Conservation (phyloP, 148 eudicot genomes). For the Diospyros kaki region DNA sequence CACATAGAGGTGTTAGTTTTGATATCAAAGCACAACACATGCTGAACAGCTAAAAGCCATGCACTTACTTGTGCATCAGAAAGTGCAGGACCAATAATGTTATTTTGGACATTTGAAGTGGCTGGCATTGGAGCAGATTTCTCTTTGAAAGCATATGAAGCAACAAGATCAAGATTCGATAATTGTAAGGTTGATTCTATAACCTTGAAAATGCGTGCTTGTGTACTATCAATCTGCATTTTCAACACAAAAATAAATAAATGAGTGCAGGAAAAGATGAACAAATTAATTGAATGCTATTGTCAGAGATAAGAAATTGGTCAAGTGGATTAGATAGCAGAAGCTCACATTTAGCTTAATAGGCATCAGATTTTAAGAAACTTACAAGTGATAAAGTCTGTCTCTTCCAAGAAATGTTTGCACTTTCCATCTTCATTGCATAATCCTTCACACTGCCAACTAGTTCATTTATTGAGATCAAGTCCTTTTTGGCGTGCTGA, state of each 20-base stretch:
- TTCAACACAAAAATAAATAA: slow-evolving; percentile 4
- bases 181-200: slow-evolving; percentile 71
- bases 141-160: slow-evolving; percentile 56
- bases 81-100: slow-evolving; percentile 71
- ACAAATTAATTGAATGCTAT: background rate
- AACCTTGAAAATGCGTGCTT: slow-evolving; percentile 62
- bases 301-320: background rate
- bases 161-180: slow-evolving; percentile 80
- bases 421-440: slow-evolving; percentile 55
- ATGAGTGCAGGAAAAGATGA: background rate
- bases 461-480: slow-evolving; percentile 53
- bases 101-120: slow-evolving; percentile 56
- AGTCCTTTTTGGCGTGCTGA: slow-evolving; percentile 67
- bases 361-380: background rate
- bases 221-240: slow-evolving; percentile 64
- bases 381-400: slow-evolving; percentile 71
- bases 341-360: background rate
- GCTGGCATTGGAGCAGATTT: slow-evolving; percentile 63
- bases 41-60: background rate
- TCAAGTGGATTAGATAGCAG: slow-evolving; percentile 5
- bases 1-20: background rate
- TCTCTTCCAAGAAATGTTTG: slow-evolving; percentile 71
- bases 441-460: slow-evolving; percentile 53
- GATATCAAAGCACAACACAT: background rate
- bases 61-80: slow-evolving; percentile 71